These are phyloP conservation scores for Lepidopterella palustris DNA, from an alignment of 495 filamentous ascomycete genomes.

Conservation along the genomic window DNA sequence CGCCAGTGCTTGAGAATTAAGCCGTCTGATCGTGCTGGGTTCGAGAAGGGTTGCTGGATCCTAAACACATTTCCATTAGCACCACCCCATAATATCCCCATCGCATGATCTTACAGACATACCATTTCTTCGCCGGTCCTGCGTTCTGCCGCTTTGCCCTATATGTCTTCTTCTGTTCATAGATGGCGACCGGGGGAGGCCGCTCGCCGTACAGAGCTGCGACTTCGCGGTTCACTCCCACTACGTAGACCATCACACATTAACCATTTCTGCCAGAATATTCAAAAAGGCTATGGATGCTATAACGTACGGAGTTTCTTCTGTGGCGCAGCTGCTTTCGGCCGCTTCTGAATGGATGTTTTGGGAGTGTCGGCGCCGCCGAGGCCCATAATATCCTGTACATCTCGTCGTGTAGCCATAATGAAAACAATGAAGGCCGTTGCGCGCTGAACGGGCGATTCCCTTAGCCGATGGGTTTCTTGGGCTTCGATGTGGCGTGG, in stretches of 20 bases:
- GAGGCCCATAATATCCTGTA: constrained; percentile 32
- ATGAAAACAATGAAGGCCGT: background rate
- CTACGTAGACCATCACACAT: constrained; percentile 42
- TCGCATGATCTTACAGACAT: background rate
- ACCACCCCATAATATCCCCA: background rate
- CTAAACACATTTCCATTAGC: constrained; percentile 42
- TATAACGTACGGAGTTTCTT: constrained; percentile 22
- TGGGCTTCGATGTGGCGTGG: too few relatives aligned
- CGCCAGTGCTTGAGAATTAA: constrained; percentile 66
- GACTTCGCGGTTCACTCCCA: constrained; percentile 65
- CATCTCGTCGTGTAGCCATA: constrained; percentile 32
- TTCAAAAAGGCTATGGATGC: constrained; percentile 13
- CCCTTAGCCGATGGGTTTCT: too few relatives aligned
- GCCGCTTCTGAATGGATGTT: constrained; percentile 16
- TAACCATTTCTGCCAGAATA: background rate
- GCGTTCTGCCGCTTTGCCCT: constrained; percentile 41
- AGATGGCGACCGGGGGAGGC: constrained; percentile 61
- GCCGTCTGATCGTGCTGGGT: constrained; percentile 50
- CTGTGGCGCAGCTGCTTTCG: constrained; percentile 17
- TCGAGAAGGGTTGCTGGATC: constrained; percentile 47
- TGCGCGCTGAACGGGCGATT: background rate
- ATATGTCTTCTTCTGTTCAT: constrained; percentile 52
- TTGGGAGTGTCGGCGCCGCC: constrained; percentile 8
- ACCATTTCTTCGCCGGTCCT: constrained; percentile 16
- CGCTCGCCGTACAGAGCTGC: constrained; percentile 60